phyloP scores from a whole-genome alignment of 192 early-diverging fungal genomes.

The Coemansia sp. region DNA sequence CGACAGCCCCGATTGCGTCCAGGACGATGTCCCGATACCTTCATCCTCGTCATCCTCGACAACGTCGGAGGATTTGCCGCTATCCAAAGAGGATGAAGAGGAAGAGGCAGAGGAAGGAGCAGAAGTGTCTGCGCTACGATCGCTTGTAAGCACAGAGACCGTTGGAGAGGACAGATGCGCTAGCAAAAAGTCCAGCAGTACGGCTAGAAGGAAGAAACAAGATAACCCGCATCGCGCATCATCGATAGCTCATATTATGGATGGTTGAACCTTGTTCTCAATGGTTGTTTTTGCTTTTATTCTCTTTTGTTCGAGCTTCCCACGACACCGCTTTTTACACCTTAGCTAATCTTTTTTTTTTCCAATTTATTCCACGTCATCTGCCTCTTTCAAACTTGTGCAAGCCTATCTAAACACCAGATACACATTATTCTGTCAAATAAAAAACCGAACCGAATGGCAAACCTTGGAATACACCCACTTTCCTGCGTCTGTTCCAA shows the following conservation, averaged over 20 bases:
- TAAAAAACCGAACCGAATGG: no score
- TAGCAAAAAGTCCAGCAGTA: not conserved
- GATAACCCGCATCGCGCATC: not conserved
- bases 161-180: not conserved
- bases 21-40: constrained; percentile 3
- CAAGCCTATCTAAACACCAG: no score
- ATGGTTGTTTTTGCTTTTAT: not conserved
- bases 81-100: not conserved
- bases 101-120: not conserved
- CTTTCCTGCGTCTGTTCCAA: no score
- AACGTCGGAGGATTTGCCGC: not conserved
- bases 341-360: no score
- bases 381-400: no score
- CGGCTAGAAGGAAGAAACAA: not conserved
- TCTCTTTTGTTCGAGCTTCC: not conserved
- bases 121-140: not conserved
- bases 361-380: no score
- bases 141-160: not conserved
- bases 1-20: constrained; percentile 5
- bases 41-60: constrained; percentile 13
- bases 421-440: no score
- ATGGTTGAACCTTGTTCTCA: not conserved
- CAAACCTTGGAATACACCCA: no score
- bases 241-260: constrained; percentile 5
- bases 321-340: no score